These are phyloP conservation scores for Diplotaxis tenuifolia DNA, from an alignment of 345 rosid genomes.

Conservation along the genomic window DNA sequence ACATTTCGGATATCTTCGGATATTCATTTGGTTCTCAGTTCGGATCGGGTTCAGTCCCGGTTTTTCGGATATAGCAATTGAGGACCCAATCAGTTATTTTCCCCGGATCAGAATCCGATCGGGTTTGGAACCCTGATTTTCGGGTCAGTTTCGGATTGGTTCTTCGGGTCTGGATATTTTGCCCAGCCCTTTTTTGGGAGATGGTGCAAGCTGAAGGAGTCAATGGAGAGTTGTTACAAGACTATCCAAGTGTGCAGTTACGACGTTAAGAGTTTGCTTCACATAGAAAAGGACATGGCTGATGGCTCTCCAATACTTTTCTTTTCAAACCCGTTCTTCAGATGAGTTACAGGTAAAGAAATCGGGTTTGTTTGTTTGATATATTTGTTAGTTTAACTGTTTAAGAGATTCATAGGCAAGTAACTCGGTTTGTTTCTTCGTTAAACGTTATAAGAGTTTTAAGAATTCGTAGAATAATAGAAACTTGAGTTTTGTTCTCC, in stretches of 20 bases:
- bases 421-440: constrained; percentile 1
- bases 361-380: not conserved
- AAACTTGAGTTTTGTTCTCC: not conserved
- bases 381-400: not conserved
- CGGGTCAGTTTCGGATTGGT: no score
- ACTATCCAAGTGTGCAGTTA: constrained; percentile 62
- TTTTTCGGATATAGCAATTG: no score
- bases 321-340: constrained; percentile 30
- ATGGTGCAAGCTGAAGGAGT: constrained; percentile 53
- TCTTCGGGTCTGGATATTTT: no score
- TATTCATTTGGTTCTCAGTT: no score
- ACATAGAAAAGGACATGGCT: constrained; percentile 51
- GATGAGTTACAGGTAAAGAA: constrained; percentile 37
- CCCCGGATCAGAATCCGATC: no score
- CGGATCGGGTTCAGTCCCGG: no score
- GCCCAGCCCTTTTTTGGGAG: no score
- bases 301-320: constrained; percentile 40
- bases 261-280: constrained; percentile 66
- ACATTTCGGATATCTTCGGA: no score
- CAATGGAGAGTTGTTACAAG: constrained; percentile 63
- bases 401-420: constrained; percentile 7
- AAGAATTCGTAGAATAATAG: not conserved
- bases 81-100: no score
- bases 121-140: no score
- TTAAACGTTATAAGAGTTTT: not conserved